Base-by-base conservation (phyloP, 2,329 filamentous ascomycete genomes). In the Ascochyta pisi region DNA sequence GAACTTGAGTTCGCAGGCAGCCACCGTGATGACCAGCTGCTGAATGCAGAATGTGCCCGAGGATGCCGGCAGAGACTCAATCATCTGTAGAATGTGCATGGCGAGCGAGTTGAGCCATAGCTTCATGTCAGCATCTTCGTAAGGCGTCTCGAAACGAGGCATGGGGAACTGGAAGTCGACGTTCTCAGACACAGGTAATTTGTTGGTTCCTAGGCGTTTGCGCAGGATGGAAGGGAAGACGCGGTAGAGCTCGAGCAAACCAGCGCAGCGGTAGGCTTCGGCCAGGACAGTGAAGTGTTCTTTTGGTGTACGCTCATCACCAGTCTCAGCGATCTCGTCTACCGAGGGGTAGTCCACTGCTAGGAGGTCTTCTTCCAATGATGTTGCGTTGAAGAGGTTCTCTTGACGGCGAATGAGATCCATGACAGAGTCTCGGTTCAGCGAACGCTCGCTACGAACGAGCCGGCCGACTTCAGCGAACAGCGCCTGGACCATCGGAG, bases 21-120 rank as follows among this genome's bases (percentile, higher is more conserved):
- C 76, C 1, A 80, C 78, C 19, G 84, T 79, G 4, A 85, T 75
- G 19, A 84, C 65, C 48, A 84, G 78, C 2, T 82, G 82, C 58
- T 84, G 82, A 10, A 83, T 77, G 51, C 81, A 83, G 58, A 81
- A 77, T 1, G 82, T 83, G 42, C 82, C 81, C 15, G 83, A 84
- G 49, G 81, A 80, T 5, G 81, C 70, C 0, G 83, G 80, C 9
- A 85, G 75, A 3, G 78, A 76, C 60, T 81, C 79, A 12, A 85
- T 73, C 27, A 78, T 75, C 23, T 77, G 75, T 40, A 84, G 75
- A 33, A 80, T 83, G 58, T 81, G 81, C 50, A 83, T 68, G 7
- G 82, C 79, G 50, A 83, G 80, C 26, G 79, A 77, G 34, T 81
- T 82, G 37, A 84, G 76, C 78, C 80, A 83, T 1, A 73, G 61